phyloP scores from a whole-genome alignment of 164 flowering plant genomes.

The Amborella trichopoda region DNA sequence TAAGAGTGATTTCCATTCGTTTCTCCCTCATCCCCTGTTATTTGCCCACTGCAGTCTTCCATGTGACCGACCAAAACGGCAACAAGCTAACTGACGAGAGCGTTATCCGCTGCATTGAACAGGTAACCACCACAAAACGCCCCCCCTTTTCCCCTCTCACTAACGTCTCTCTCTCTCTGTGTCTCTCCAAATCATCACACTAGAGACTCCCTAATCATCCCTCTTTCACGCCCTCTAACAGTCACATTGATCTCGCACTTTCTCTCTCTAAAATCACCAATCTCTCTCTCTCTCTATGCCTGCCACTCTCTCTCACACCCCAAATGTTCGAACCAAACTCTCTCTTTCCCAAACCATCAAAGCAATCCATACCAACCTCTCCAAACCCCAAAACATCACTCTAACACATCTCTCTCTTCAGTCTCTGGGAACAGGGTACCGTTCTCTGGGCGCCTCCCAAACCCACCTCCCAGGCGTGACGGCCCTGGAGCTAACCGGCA shows the following conservation, averaged over 20 bases:
- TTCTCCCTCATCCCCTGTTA: too few relatives aligned
- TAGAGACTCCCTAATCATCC: not conserved
- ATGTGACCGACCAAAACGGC: conserved; percentile 80
- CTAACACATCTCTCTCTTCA: too few relatives aligned
- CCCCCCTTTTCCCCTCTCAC: not conserved
- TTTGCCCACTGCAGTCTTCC: conserved; percentile 52
- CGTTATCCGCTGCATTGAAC: conserved; percentile 61
- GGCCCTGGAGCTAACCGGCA: conserved; percentile 68
- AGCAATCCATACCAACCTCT: too few relatives aligned
- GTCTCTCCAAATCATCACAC: not conserved
- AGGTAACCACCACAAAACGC: conserved; percentile 57
- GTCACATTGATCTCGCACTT: conserved; percentile 1
- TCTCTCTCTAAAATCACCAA: not conserved
- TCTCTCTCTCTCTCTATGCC: too few relatives aligned
- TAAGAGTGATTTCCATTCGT: too few relatives aligned
- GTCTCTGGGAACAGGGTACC: conserved; percentile 57
- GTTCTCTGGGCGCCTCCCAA: too few relatives aligned
- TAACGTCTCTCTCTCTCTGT: not conserved
- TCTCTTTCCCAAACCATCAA: too few relatives aligned
- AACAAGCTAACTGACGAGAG: conserved; percentile 70
- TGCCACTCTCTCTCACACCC: too few relatives aligned
- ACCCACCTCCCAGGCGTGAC: conserved; percentile 51
- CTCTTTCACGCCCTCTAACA: not conserved
- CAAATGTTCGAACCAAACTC: too few relatives aligned
- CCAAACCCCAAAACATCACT: too few relatives aligned